Evolutionary conservation across 305 asterid genomes (phyloP).

Genomic region (Salvia sclarea): DNA sequence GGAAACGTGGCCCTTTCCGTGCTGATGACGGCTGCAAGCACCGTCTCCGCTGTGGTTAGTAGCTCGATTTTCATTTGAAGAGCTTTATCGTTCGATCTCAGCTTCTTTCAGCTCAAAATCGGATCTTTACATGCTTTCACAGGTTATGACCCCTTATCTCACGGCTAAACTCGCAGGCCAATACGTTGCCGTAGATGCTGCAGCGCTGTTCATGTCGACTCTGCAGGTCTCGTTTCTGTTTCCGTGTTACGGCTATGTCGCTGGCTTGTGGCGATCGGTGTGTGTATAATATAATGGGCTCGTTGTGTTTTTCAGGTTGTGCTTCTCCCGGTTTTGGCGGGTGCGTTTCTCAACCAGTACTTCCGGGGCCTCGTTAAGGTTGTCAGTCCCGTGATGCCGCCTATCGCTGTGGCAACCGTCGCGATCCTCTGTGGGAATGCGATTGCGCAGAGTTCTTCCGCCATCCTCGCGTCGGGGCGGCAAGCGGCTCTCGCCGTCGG

Average conservation of each 20-base stretch:
- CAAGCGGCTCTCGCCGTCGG: slow-evolving; percentile 66
- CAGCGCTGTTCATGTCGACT: slow-evolving; percentile 80
- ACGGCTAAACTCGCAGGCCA: slow-evolving; percentile 92
- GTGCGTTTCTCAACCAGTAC: slow-evolving; percentile 86
- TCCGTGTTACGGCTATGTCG: background rate
- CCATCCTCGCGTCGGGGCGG: slow-evolving; percentile 78
- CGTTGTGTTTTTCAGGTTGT: slow-evolving; percentile 54
- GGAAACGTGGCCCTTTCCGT: slow-evolving; percentile 98
- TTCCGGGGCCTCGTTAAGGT: slow-evolving; percentile 64
- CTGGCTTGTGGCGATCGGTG: background rate
- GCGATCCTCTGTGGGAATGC: slow-evolving; percentile 93
- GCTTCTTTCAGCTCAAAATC: background rate
- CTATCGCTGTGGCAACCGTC: slow-evolving; percentile 84
- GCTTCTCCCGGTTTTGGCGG: slow-evolving; percentile 86
- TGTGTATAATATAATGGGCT: background rate
- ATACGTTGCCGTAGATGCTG: slow-evolving; percentile 86
- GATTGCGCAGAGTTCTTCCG: slow-evolving; percentile 86
- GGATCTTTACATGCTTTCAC: slow-evolving; percentile 25
- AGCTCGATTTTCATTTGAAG: slow-evolving; percentile 18
- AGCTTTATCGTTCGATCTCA: too few relatives aligned
- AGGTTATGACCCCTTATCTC: slow-evolving; percentile 93
- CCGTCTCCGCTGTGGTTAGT: slow-evolving; percentile 90
- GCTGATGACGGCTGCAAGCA: slow-evolving; percentile 95
- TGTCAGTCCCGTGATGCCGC: slow-evolving; percentile 84
- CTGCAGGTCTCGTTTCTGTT: slow-evolving; percentile 56